These are phyloP conservation scores for Syzygium jambos DNA, from an alignment of 345 rosid species.

Conservation along the genomic window DNA sequence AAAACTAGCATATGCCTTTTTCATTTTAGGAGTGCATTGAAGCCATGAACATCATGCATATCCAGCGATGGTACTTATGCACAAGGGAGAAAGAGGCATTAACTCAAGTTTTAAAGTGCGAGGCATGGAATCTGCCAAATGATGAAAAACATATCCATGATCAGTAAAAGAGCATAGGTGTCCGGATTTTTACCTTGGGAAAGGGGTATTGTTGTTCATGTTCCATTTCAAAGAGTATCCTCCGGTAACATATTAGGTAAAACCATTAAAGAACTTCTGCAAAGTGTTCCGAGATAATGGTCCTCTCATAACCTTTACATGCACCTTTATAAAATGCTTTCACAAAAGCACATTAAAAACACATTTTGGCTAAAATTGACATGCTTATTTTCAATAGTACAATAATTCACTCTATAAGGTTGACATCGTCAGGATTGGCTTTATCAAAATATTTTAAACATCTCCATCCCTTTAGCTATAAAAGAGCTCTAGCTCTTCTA, in stretches of 20 bases:
- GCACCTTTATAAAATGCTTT: not conserved
- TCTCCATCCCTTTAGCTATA: not conserved
- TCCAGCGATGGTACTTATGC: not conserved
- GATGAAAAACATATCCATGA: not conserved
- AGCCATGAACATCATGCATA: not conserved
- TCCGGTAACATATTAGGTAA: not conserved
- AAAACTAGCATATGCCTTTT: too few relatives aligned
- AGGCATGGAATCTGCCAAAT: fast-evolving
- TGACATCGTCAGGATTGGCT: not conserved
- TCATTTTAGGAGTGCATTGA: not conserved
- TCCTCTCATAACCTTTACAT: not conserved
- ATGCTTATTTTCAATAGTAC: not conserved
- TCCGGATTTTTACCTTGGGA: not conserved
- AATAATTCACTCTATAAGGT: not conserved
- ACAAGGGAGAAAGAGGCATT: not conserved
- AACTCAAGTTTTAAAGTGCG: not conserved
- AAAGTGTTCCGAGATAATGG: not conserved
- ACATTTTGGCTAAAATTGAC: fast-evolving
- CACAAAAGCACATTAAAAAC: not conserved
- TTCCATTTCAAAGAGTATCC: not conserved
- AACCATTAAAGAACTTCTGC: not conserved
- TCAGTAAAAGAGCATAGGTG: not conserved
- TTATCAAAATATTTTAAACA: not conserved
- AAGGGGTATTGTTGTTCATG: not conserved
- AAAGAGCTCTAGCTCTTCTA: not conserved